phyloP scores from a whole-genome alignment of 129 eudicot genomes.

The Centrapalus pauciflorus region DNA sequence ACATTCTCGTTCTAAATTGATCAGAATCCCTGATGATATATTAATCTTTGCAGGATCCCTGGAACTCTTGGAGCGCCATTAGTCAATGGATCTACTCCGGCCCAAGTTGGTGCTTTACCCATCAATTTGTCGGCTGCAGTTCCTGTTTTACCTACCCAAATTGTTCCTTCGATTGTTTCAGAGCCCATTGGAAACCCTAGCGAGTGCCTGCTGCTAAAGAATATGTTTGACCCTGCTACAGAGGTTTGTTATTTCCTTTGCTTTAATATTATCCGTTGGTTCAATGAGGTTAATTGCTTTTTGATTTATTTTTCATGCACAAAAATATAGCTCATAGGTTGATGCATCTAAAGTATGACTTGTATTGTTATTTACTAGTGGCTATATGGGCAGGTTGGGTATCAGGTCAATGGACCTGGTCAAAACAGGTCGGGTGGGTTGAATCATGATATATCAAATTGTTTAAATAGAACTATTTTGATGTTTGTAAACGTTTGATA shows the following conservation, averaged over 20 bases:
- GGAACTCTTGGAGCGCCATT: constrained; percentile 53
- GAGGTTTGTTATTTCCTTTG: constrained; percentile 49
- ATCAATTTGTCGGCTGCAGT: constrained; percentile 29
- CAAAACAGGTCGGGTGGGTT: no score
- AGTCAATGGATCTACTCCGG: constrained; percentile 47
- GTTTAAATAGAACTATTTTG: no score
- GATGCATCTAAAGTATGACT: no score
- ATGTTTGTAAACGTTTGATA: no score
- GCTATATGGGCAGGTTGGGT: no score
- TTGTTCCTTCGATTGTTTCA: constrained; percentile 27
- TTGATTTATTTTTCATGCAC: no score
- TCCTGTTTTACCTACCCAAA: constrained; percentile 37
- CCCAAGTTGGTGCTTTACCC: constrained; percentile 34
- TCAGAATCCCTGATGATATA: constrained; percentile 1
- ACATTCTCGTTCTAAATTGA: not conserved
- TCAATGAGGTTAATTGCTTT: no score
- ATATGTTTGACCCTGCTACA: constrained; percentile 65
- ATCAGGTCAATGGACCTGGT: no score
- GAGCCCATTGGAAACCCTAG: constrained; percentile 70
- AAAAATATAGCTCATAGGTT: no score
- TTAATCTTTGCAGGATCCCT: constrained; percentile 29
- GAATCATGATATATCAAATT: no score
- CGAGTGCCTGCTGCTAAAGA: constrained; percentile 66
- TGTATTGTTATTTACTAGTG: no score
- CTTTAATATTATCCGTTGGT: no score